Evolutionary conservation across 2,329 filamentous ascomycete genomes (phyloP), one percentile per base, ranked within the genome.

Genomic region (Westerdykella sp.): DNA sequence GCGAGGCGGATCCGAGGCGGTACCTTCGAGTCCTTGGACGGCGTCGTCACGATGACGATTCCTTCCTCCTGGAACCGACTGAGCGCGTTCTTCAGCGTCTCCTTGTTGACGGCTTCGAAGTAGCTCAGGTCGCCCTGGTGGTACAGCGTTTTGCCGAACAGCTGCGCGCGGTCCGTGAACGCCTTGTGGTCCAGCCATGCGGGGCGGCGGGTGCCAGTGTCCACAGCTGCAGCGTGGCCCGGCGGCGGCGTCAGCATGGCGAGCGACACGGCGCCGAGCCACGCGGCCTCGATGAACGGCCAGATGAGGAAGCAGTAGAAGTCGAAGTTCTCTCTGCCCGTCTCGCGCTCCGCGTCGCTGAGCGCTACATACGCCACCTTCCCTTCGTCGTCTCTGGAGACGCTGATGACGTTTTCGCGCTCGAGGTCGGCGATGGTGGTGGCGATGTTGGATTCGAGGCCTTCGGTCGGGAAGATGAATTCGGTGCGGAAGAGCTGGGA

Each of bases 221-320:
- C 25, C 38, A 84, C 81, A n/a, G 74, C 74, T n/a, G 74, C 71
- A 75, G 66, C 15, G 11, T n/a, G 28, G 5, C n/a, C 0, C 61
- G 70, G 1, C 67, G 87, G 88, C 1, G 90, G 89, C 0, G 87
- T 84, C 12, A 97, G 75, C 36, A 91, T 90, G 73, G 95, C 84
- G 0, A 97, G 73, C 0, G 86, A 88, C 0, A 97, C 84, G 0
- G 89, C 85, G 10, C 88, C 90, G 1, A 98, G 77, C 93, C 93
- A 98, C 41, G 80, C 84, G 0, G 90, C 85, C 67, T 98, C 93
- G 53, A 97, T 90, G 55, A 98, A 98, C 0, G 93, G 93, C 93
- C 93, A 98, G 50, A 98, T 88, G 15, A 98, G 71, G 74, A 97
- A 98, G 70, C 91, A 97, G 70, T 97, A 97, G 68, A 98, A 98